phyloP scores from a whole-genome alignment of 495 filamentous ascomycete species.

The Podospora didyma region DNA sequence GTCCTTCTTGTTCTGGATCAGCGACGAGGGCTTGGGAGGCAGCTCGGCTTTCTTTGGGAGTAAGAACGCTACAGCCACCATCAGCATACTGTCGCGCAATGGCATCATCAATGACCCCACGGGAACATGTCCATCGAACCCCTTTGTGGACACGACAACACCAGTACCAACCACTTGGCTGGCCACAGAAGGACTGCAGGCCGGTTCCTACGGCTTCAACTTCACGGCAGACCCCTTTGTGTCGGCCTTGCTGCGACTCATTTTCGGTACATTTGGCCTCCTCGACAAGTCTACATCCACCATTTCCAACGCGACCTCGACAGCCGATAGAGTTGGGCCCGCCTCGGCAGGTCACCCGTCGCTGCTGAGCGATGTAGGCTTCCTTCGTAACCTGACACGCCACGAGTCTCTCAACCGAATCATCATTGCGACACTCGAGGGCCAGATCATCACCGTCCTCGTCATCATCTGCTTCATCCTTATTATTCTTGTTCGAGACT shows the following conservation, averaged over 20 bases:
- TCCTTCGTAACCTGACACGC: slow-evolving; percentile 69
- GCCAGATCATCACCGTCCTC: slow-evolving; percentile 84
- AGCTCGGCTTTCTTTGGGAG: slow-evolving; percentile 20
- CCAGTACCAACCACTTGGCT: slow-evolving; percentile 28
- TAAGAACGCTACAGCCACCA: slow-evolving; percentile 12
- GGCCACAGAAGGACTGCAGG: slow-evolving; percentile 23
- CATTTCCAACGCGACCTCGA: slow-evolving; percentile 9
- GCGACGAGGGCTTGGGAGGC: slow-evolving; percentile 80
- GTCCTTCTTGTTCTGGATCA: slow-evolving; percentile 91
- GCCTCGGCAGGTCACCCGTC: slow-evolving; percentile 28
- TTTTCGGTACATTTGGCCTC: slow-evolving; percentile 26
- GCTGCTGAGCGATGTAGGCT: slow-evolving; percentile 66
- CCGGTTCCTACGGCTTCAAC: slow-evolving; percentile 27
- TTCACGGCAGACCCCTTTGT: slow-evolving; percentile 24
- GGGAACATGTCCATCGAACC: slow-evolving; percentile 41
- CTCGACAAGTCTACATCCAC: slow-evolving; percentile 12
- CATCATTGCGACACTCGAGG: slow-evolving; percentile 81
- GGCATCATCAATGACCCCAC: slow-evolving; percentile 19
- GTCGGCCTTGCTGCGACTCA: slow-evolving; percentile 20
- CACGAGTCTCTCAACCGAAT: slow-evolving; percentile 71
- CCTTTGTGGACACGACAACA: slow-evolving; percentile 37
- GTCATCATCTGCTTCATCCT: slow-evolving; percentile 92
- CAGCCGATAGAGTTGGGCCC: neutral
- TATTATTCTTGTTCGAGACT: slow-evolving; percentile 93
- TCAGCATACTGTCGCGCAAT: slow-evolving; percentile 3